Evolutionary conservation across 345 rosid genomes (phyloP), one percentile per base, ranked within the genome.

Genomic region (Hypericum androsaemum): DNA sequence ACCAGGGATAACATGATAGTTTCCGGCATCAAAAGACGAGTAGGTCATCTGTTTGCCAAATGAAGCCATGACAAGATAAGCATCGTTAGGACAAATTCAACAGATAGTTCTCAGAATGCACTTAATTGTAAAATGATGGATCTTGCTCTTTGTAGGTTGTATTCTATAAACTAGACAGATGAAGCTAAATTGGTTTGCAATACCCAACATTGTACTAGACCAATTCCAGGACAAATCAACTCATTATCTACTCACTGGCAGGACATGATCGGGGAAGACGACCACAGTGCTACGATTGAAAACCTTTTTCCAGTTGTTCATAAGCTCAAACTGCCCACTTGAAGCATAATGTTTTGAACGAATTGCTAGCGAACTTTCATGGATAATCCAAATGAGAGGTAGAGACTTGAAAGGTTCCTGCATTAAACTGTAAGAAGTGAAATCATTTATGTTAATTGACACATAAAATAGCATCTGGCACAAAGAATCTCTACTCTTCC

Each of bases 331-430:
- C 59, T 78, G 89, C 74, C 85, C 90, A 61, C 70, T 64, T 45
- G 81, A 77, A 75, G 54, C 52, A 58, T 85, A 88, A 54, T 81
- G 61, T 64, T 77, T 78, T 47, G 83, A 74, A 61, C 71, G 85
- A 56, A 74, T 59, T 58, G 88, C 95, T 12, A 88, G 97, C 61
- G 81, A 48, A 58, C 59, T 69, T 56, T 88, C 87, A 64, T 80
- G 73, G 71, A 85, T 69, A 66, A 77, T 80, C 97, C 95, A 85
- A 57, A 92, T 59, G 52, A 92, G 79, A 64, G 98, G 95, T 58
- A 83, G 48, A 52, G 90, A 79, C 75, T 88, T 88, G 73, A 88
- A 92, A 51, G 98, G 98, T 64, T 92, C 97, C 82, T 76, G 94
- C 90, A 83, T 73, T 56, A 88, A 76, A 80, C 98, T 92, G 83